Evolutionary conservation across 192 early-diverging fungal species (phyloP), one percentile per base, ranked within the genome.

Genomic region (Jimgerdemannia flammicorona): DNA sequence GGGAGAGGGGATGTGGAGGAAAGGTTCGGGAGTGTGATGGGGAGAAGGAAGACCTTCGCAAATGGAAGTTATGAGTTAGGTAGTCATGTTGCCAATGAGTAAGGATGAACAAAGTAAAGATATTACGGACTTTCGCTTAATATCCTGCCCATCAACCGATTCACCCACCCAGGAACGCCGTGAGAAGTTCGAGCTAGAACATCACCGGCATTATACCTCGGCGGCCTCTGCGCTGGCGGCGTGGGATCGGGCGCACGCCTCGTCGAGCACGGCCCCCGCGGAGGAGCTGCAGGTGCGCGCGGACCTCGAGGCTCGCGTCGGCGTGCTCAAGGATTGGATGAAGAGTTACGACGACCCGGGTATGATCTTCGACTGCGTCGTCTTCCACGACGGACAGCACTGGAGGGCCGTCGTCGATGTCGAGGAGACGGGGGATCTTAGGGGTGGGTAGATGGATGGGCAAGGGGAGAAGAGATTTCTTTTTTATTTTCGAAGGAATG

Each of bases 321-420:
- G 91, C 3, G 89, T 86, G 17, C 86, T 97, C 29, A 89, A 88
- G 70, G 84, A 85, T 59, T 79, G 85, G 6, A 67, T 80, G 67
- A 86, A 89, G 54, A 74, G 76, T 39, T 97, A 91, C 76, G 83
- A 89, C 3, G 96, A 98, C 79, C 90, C 87, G 3, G 98, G 96
- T 14, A 84, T 87, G 40, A 78, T 93, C 59, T 84, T 90, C 40
- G 97, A 97, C 83, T 91, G 90, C 75, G 91, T 96, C 9, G 87
- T 92, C 42, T 98, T 95, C 83, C 87, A 93, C 78, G 97, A 99
- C 77, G 97, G 97, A 49, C 80, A 82, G 17, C 90, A 92, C 77
- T 99, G 95, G 95, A 87, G 93, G 29, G 95, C 92, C 4, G 93
- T 88, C 0, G 74, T 98, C 39, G 96, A 97, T 81, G 86, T 89